Conservation (phyloP, 1,284 basidiomycete genomes). For the Porphyrellus sp. region DNA sequence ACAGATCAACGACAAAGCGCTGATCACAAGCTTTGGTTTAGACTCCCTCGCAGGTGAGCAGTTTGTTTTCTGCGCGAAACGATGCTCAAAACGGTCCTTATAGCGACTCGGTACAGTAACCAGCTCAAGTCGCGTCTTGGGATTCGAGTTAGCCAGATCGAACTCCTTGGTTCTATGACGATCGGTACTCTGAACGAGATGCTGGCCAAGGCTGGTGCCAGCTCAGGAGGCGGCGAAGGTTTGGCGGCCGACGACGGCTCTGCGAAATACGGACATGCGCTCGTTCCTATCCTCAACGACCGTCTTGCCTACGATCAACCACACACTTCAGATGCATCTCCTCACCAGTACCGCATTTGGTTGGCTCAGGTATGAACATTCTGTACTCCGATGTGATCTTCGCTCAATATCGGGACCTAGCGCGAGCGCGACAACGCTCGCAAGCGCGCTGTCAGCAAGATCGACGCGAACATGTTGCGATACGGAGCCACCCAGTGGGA, state of each 20-base stretch:
- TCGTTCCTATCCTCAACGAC: constrained; percentile 31
- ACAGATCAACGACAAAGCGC: constrained; percentile 28
- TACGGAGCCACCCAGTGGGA: constrained; percentile 32
- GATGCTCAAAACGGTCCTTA: background rate
- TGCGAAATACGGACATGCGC: constrained; percentile 28
- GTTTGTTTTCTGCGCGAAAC: background rate
- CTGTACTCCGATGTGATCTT: background rate
- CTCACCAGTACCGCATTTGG: constrained; percentile 34
- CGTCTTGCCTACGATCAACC: constrained; percentile 32
- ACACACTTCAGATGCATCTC: constrained; percentile 30
- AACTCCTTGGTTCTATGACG: constrained; percentile 33
- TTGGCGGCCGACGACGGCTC: constrained; percentile 23
- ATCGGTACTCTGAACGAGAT: constrained; percentile 27
- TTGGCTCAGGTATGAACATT: constrained; percentile 25
- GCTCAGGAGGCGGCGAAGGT: constrained; percentile 1
- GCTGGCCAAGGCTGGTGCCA: constrained; percentile 15
- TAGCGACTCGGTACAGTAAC: constrained; percentile 32
- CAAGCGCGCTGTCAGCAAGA: constrained; percentile 20
- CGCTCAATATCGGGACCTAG: constrained; percentile 2
- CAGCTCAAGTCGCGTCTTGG: constrained; percentile 29
- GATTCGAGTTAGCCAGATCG: constrained; percentile 32
- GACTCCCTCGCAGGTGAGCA: constrained; percentile 31
- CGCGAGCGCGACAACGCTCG: constrained; percentile 24
- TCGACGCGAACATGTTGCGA: constrained; percentile 26
- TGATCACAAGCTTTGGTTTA: constrained; percentile 33